Evolutionary conservation across 2,329 filamentous ascomycete genomes (phyloP).

Genomic region (Decorospora gaudefroyi): DNA sequence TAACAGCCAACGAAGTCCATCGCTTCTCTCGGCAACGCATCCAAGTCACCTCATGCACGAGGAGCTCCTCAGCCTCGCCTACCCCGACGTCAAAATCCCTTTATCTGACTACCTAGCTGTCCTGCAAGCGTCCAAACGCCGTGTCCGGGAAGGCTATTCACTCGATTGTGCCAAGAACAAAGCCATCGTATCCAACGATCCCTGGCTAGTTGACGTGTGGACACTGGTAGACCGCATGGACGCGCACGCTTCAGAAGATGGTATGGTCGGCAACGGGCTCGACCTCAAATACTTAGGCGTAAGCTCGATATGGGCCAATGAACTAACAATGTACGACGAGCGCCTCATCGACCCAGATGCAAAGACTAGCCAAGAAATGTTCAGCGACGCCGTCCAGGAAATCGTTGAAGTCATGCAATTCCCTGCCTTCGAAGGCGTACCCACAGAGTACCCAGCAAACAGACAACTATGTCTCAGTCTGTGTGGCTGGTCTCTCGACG

Average conservation of each 20-base stretch:
- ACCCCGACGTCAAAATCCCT: constrained; percentile 41
- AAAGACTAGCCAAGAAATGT: constrained; percentile 61
- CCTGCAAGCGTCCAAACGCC: constrained; percentile 52
- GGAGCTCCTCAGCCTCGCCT: constrained; percentile 44
- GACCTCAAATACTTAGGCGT: constrained; percentile 79
- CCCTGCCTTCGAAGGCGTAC: constrained; percentile 65
- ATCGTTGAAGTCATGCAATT: constrained; percentile 67
- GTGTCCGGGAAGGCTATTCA: constrained; percentile 61
- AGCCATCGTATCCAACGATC: constrained; percentile 69
- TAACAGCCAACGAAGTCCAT: constrained; percentile 38
- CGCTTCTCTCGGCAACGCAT: constrained; percentile 30
- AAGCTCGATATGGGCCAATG: constrained; percentile 70
- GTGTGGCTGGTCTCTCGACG: constrained; percentile 69
- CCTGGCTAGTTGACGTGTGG: constrained; percentile 80
- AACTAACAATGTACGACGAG: constrained; percentile 60
- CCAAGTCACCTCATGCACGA: constrained; percentile 46
- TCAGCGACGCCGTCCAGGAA: constrained; percentile 59
- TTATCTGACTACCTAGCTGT: constrained; percentile 44
- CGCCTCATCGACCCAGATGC: constrained; percentile 44
- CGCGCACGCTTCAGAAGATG: constrained; percentile 65
- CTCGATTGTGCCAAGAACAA: constrained; percentile 68
- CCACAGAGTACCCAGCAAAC: constrained; percentile 69
- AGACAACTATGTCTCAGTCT: constrained; percentile 75
- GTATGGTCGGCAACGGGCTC: constrained; percentile 70
- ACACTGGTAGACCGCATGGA: constrained; percentile 71